Evolutionary conservation across 129 eudicot genomes (phyloP).

Genomic region (Lonicera japonica): DNA sequence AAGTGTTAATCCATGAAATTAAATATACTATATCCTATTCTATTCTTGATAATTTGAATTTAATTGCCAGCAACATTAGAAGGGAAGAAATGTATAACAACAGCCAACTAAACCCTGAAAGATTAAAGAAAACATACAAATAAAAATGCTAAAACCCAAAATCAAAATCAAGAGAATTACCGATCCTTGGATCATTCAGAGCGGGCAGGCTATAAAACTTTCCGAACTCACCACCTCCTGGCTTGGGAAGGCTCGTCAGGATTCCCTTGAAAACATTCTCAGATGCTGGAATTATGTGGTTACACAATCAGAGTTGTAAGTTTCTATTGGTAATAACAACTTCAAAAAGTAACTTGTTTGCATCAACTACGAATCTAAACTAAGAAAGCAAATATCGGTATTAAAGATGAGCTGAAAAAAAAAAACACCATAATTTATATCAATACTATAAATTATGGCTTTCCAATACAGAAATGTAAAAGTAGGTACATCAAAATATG

Average conservation of each 20-base stretch:
- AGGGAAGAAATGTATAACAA: background rate
- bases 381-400: too few relatives aligned
- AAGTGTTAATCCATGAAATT: too few relatives aligned
- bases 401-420: too few relatives aligned
- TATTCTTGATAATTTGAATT: too few relatives aligned
- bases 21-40: too few relatives aligned
- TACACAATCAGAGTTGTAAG: slow-evolving; percentile 4
- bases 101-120: background rate
- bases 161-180: slow-evolving; percentile 23
- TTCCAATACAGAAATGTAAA: too few relatives aligned
- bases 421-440: too few relatives aligned
- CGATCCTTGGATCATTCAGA: slow-evolving; percentile 85
- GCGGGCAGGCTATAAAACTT: slow-evolving; percentile 89
- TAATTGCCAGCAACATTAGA: background rate
- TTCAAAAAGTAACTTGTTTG: background rate
- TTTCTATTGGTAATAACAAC: background rate
- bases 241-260: slow-evolving; percentile 76
- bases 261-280: slow-evolving; percentile 71
- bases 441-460: too few relatives aligned
- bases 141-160: background rate
- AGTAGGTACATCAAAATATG: too few relatives aligned
- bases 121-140: background rate
- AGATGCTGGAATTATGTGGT: slow-evolving; percentile 47
- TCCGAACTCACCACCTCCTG: slow-evolving; percentile 95
- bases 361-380: background rate